Evolutionary conservation across 306 rosid genomes (phyloP).

Genomic region (Prunus kanzakura): DNA sequence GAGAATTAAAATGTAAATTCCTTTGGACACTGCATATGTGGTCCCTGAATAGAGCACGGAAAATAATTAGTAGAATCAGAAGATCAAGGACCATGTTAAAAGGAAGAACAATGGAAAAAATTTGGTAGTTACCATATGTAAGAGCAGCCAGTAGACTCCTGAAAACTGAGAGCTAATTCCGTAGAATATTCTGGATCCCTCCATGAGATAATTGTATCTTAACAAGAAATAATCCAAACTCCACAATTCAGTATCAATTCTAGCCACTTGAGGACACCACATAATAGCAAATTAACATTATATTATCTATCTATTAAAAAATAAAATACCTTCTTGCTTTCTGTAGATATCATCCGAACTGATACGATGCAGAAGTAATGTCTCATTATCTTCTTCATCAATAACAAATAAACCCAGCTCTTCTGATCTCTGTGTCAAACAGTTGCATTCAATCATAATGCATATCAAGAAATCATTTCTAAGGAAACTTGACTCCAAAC

Average conservation of each 20-base stretch:
- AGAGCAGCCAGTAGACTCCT: slow-evolving; percentile 85
- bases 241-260: slow-evolving; percentile 1
- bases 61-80: slow-evolving; percentile 27
- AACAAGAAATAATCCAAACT: not conserved
- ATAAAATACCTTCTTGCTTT: slow-evolving; percentile 88
- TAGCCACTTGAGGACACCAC: not conserved
- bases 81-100: not conserved
- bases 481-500: not conserved
- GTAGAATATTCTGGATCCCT: slow-evolving; percentile 90
- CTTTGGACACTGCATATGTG: slow-evolving; percentile 84
- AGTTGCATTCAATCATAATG: slow-evolving; percentile 20
- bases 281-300: not conserved
- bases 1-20: slow-evolving; percentile 72
- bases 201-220: slow-evolving; percentile 96
- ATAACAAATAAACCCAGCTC: slow-evolving; percentile 80
- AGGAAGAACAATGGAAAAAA: not conserved
- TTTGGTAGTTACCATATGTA: slow-evolving; percentile 67
- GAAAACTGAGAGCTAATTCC: slow-evolving; percentile 96
- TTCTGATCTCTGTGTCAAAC: slow-evolving; percentile 70
- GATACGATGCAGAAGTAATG: slow-evolving; percentile 80
- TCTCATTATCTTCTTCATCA: slow-evolving; percentile 89
- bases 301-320: slow-evolving; percentile 1
- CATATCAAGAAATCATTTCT: slow-evolving; percentile 3
- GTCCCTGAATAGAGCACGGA: slow-evolving; percentile 58
- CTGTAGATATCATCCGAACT: slow-evolving; percentile 80